Evolutionary conservation across 2,329 filamentous ascomycete genomes (phyloP).

Genomic region (Curvularia sp.): DNA sequence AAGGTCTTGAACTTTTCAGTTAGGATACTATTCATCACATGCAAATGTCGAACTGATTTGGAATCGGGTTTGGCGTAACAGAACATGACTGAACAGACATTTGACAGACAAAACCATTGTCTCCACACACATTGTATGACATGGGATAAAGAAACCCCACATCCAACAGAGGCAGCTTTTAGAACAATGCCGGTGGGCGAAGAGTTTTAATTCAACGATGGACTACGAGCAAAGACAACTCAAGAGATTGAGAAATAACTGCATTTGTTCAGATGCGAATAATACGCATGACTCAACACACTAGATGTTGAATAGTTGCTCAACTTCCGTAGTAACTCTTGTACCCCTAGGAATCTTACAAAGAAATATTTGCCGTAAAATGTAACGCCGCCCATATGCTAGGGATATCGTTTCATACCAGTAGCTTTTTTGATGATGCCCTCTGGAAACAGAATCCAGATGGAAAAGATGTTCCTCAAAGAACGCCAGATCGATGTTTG

Average conservation of each 20-base stretch:
- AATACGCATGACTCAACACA: background rate
- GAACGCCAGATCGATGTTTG: constrained; percentile 5
- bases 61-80: background rate
- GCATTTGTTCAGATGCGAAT: background rate
- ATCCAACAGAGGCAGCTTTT: background rate
- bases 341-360: constrained; percentile 2
- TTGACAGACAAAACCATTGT: too few relatives aligned
- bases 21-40: background rate
- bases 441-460: background rate
- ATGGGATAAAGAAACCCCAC: background rate
- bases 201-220: background rate
- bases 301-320: background rate
- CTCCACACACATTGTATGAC: background rate
- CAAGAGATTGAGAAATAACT: background rate
- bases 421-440: constrained; percentile 17
- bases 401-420: constrained; percentile 16
- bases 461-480: background rate
- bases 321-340: background rate
- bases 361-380: background rate
- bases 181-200: background rate
- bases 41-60: too few relatives aligned
- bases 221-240: background rate
- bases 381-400: constrained; percentile 20
- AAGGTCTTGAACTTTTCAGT: background rate
- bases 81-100: background rate